Evolutionary conservation across 345 rosid genomes (phyloP).

Genomic region (Cardamine resedifolia): DNA sequence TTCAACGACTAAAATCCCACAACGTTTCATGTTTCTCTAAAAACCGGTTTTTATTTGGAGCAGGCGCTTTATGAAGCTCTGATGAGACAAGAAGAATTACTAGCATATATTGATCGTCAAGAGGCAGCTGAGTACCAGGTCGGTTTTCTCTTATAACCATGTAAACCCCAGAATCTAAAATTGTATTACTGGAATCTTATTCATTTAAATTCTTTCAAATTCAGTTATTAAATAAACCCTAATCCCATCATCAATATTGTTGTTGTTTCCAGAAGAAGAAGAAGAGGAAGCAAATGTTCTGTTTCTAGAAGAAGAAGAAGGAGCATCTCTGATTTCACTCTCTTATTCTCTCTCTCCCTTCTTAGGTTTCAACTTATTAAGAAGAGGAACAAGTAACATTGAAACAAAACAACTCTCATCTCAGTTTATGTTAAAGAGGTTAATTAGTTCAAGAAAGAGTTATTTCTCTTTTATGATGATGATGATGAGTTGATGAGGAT

Average conservation of each 20-base stretch:
- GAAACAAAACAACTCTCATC: slow-evolving; percentile 13
- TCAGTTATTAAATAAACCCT: neutral
- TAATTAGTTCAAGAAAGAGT: slow-evolving; percentile 11
- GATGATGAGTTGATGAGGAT: neutral
- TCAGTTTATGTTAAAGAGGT: slow-evolving; percentile 12
- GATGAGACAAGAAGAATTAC: slow-evolving; percentile 96
- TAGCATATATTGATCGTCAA: slow-evolving; percentile 91
- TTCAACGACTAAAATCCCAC: neutral
- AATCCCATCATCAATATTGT: neutral
- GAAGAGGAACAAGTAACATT: slow-evolving; percentile 26
- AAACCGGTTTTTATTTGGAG: neutral
- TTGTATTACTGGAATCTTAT: neutral
- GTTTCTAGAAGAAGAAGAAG: slow-evolving; percentile 50
- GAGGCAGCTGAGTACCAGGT: slow-evolving; percentile 73
- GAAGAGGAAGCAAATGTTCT: slow-evolving; percentile 37
- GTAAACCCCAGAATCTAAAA: neutral
- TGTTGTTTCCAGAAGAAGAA: slow-evolving; percentile 30
- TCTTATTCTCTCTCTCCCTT: neutral
- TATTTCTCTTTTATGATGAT: slow-evolving; percentile 4
- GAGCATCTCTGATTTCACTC: slow-evolving; percentile 6
- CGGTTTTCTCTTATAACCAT: slow-evolving; percentile 3
- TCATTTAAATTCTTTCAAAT: neutral
- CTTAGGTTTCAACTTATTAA: slow-evolving; percentile 15
- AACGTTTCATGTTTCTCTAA: slow-evolving; percentile 5
- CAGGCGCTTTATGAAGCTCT: slow-evolving; percentile 93